Evolutionary conservation across 2,329 filamentous ascomycete genomes (phyloP).

Genomic region (Fusarium buxicola): DNA sequence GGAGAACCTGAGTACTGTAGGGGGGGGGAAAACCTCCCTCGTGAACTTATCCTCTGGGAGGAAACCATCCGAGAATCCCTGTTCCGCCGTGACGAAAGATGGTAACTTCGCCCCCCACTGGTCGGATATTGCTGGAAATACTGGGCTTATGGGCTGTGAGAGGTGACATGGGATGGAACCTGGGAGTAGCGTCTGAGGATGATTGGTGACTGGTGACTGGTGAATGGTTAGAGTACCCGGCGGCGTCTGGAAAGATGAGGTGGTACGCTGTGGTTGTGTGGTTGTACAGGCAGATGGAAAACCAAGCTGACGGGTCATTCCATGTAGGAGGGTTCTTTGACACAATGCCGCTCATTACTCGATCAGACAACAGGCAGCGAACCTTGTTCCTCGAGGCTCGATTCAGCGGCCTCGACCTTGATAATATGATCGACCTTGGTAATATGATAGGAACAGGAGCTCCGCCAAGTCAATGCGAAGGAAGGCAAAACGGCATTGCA

Average conservation of each 20-base stretch:
- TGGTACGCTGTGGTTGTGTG: slow-evolving; percentile 8
- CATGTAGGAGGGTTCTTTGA: slow-evolving; percentile 2
- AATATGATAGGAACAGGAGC: slow-evolving; percentile 2
- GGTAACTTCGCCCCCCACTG: slow-evolving; percentile 11
- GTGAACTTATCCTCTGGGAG: slow-evolving; percentile 21
- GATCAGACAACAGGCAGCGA: too few species aligned
- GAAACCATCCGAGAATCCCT: slow-evolving; percentile 34
- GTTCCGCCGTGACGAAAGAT: slow-evolving; percentile 10
- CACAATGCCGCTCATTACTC: not conserved
- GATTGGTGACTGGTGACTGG: not conserved
- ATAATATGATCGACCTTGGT: too few species aligned
- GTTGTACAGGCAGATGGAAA: slow-evolving; percentile 9
- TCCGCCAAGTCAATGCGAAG: slow-evolving; percentile 10
- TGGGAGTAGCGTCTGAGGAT: not conserved
- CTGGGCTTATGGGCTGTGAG: not conserved
- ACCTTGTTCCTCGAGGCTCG: not conserved
- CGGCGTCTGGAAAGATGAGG: slow-evolving; percentile 4
- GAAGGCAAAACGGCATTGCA: too few species aligned
- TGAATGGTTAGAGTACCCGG: slow-evolving; percentile 2
- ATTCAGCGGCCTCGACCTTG: not conserved
- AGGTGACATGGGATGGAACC: slow-evolving; percentile 37
- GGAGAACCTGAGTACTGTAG: slow-evolving; percentile 13
- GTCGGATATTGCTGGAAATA: slow-evolving; percentile 25
- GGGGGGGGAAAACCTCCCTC: slow-evolving; percentile 33
- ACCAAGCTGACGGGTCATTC: slow-evolving; percentile 19